Evolutionary conservation across 331 rosid species (phyloP), one percentile per base, ranked within the genome.

Genomic region (Rhamnella rubrinervis): DNA sequence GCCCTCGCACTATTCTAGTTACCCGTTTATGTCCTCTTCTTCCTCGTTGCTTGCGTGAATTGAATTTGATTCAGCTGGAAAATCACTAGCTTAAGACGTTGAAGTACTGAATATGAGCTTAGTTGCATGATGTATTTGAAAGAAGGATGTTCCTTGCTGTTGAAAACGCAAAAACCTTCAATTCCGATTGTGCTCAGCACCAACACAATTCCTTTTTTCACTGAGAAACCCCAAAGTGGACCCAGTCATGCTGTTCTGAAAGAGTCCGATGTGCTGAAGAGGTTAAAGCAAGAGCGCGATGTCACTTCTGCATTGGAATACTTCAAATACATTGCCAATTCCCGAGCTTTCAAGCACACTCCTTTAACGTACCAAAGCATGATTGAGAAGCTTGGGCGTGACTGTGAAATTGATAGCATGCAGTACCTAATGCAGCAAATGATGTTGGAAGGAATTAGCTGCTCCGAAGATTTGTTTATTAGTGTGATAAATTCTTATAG

Each of bases 371-470:
- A 89, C 71, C 46, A 67, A n/a, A 62, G 75, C 52, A 88, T 91
- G 95, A 87, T 93, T 40, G 82, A 88, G 61, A 88, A 83, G 77
- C 96, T 93, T 55, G 91, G 85, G 15, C 69, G 77, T 7, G 76
- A 63, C 23, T 35, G 74, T 51, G 78, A 88, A 55, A 80, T 79
- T 62, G 95, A 91, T 66, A 82, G 79, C 21, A 75, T 93, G 63
- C 96, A 85, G 12, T 93, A 91, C 66, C 77, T 93, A 25, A 66
- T 91, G 74, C 95, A 93, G 63, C 92, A 87, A 68, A 93, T 93
- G 98, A 93, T 90, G 77, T 25, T 90, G 62, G 92, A 88, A 20
- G 83, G 78, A 6, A 2, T 93, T 4, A 59, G 66, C 31, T 88
- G 92, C 80, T 85, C 91, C 25, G 96, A 87, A 55, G 91, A 84